Conservation (phyloP, 1,139 yeast species). For the Saccharomyces pastorianus region DNA sequence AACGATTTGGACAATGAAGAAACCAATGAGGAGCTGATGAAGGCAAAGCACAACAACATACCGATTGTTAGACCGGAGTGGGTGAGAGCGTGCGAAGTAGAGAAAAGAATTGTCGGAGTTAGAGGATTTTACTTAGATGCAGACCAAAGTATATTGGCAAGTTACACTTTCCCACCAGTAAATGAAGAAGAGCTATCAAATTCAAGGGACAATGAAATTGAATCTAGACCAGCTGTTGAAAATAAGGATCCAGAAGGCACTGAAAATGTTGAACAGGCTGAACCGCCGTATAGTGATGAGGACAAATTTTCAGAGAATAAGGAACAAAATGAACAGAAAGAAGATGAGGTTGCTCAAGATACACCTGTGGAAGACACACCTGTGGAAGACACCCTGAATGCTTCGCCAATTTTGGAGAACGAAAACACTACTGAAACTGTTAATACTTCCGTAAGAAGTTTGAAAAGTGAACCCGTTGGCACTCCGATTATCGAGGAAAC, state of each 20-base stretch:
- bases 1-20: conserved; percentile 40
- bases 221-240: conserved; percentile 8
- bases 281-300: not conserved
- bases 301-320: not conserved
- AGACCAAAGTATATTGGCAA: conserved; percentile 28
- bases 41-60: conserved; percentile 79
- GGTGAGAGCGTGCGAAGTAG: conserved; percentile 89
- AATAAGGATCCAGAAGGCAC: conserved; percentile 6
- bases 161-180: conserved; percentile 29
- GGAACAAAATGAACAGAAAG: conserved; percentile 1
- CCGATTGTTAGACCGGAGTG: conserved; percentile 96
- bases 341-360: not conserved
- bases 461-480: not conserved
- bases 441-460: not conserved
- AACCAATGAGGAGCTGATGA: conserved; percentile 36
- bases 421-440: not conserved
- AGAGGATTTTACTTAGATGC: conserved; percentile 66
- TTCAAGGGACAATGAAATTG: conserved; percentile 4
- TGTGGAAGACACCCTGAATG: not conserved
- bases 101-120: conserved; percentile 86
- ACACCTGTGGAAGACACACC: not conserved
- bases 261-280: conserved; percentile 5
- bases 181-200: conserved; percentile 10
- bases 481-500: not conserved
- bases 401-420: not conserved